Evolutionary conservation across 805 yeast species (phyloP).

Genomic region (Teunomyces pallodes): DNA sequence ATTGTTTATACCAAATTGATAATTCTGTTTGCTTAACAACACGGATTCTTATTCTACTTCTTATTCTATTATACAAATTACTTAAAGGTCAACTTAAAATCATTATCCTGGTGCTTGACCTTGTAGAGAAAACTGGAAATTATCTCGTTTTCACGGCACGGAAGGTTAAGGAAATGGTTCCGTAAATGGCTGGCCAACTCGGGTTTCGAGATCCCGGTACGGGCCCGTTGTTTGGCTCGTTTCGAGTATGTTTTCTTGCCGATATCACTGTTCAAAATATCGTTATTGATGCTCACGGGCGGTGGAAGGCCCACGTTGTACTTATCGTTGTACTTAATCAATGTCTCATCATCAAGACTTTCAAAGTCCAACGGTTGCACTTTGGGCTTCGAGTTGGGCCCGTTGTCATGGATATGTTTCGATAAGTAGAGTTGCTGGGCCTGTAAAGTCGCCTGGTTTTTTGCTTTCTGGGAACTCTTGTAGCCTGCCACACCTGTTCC

Average conservation of each 20-base stretch:
- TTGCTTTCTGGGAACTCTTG: constrained; percentile 55
- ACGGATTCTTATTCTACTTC: no score
- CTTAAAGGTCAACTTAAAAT: constrained; percentile 41
- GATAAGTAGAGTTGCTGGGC: constrained; percentile 66
- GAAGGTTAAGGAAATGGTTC: constrained; percentile 60
- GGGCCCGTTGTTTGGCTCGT: constrained; percentile 16
- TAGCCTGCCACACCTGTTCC: constrained; percentile 9
- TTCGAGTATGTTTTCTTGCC: constrained; percentile 66
- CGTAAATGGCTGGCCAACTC: constrained; percentile 61
- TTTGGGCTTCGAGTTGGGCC: constrained; percentile 55
- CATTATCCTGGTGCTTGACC: constrained; percentile 64
- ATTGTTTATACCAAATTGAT: no score
- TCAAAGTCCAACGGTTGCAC: constrained; percentile 69
- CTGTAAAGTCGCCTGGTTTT: constrained; percentile 60
- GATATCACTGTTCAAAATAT: constrained; percentile 62
- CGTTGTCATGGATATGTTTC: constrained; percentile 72
- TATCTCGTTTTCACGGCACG: constrained; percentile 77
- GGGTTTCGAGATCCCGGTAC: constrained; percentile 49
- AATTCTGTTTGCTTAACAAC: no score
- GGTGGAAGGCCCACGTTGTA: constrained; percentile 57
- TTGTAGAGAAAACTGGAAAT: constrained; percentile 87
- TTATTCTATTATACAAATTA: constrained; percentile 2
- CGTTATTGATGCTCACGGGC: constrained; percentile 67
- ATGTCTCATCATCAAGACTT: constrained; percentile 55
- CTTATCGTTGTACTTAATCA: constrained; percentile 65